Percentiles rank a stretch among this genome's conserved stretches.
Evolutionary conservation across 768 basidiomycete genomes (phyloP).

Genomic region (Hebeloma cylindrosporum): DNA sequence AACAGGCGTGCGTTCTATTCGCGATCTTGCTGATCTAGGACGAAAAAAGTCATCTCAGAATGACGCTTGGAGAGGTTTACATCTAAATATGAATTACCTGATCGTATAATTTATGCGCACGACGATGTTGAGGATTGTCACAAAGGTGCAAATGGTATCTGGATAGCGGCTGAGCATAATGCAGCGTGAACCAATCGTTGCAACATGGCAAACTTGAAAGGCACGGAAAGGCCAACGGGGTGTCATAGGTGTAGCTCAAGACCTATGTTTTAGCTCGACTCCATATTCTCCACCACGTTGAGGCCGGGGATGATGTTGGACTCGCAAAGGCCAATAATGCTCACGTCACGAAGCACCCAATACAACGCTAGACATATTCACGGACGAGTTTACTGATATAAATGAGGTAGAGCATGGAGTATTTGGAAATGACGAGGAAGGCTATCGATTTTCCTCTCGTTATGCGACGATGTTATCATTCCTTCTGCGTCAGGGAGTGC

Average conservation of each 20-base stretch:
- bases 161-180: constrained; percentile 92
- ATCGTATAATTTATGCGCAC: constrained; percentile 96
- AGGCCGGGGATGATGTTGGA: constrained; percentile 95
- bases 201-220: constrained; percentile 95
- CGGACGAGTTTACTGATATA: constrained; percentile 72
- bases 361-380: constrained; percentile 92
- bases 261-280: constrained; percentile 80
- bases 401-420: neutral
- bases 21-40: constrained; percentile 92
- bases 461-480: constrained; percentile 89
- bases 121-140: constrained; percentile 91
- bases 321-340: constrained; percentile 89
- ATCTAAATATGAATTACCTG: constrained; percentile 82
- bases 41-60: neutral
- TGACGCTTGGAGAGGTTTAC: neutral
- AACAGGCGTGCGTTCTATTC: constrained; percentile 98
- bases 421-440: constrained; percentile 45
- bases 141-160: constrained; percentile 93
- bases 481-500: constrained; percentile 96
- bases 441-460: constrained; percentile 79
- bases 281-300: constrained; percentile 92
- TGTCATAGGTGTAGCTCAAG: neutral
- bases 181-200: constrained; percentile 95
- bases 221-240: constrained; percentile 27
- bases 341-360: constrained; percentile 95